A percentile compares a stretch with the other conserved stretches of the same genome.
phyloP scores from a whole-genome alignment of 164 flowering plant species.

The Magnolia kwangsiensis region DNA sequence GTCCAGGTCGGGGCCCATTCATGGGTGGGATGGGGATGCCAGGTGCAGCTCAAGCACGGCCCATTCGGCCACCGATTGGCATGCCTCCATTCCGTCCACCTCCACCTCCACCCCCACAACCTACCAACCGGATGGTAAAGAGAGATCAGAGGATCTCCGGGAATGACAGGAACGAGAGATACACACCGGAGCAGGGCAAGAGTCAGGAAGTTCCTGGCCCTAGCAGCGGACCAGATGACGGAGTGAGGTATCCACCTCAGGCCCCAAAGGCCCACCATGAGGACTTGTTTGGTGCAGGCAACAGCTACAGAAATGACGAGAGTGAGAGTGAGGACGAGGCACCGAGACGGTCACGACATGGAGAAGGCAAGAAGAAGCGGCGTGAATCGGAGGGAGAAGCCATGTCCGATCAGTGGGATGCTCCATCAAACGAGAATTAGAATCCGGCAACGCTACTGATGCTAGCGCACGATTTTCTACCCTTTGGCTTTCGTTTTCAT shows the following conservation, averaged over 20 bases:
- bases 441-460: background rate
- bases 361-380: slow-evolving; percentile 84
- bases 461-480: background rate
- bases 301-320: slow-evolving; percentile 57
- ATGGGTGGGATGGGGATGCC: slow-evolving; percentile 68
- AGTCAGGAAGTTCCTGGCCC: slow-evolving; percentile 39
- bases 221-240: slow-evolving; percentile 39
- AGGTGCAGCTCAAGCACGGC: slow-evolving; percentile 34
- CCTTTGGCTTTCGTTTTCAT: background rate
- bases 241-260: slow-evolving; percentile 31
- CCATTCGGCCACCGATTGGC: slow-evolving; percentile 54
- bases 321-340: slow-evolving; percentile 99
- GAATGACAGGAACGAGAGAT: slow-evolving; percentile 44
- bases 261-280: slow-evolving; percentile 37
- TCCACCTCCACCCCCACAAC: slow-evolving; percentile 44
- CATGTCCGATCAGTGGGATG: slow-evolving; percentile 16
- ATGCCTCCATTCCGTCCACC: slow-evolving; percentile 48
- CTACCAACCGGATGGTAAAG: slow-evolving; percentile 26
- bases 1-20: slow-evolving; percentile 79
- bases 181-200: slow-evolving; percentile 44
- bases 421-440: slow-evolving; percentile 1
- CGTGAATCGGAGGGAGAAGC: slow-evolving; percentile 35
- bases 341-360: slow-evolving; percentile 88
- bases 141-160: slow-evolving; percentile 56
- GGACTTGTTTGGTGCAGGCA: slow-evolving; percentile 46